Base-by-base conservation (phyloP, 73 alveolate genomes). In the Uronychia binucleata region DNA sequence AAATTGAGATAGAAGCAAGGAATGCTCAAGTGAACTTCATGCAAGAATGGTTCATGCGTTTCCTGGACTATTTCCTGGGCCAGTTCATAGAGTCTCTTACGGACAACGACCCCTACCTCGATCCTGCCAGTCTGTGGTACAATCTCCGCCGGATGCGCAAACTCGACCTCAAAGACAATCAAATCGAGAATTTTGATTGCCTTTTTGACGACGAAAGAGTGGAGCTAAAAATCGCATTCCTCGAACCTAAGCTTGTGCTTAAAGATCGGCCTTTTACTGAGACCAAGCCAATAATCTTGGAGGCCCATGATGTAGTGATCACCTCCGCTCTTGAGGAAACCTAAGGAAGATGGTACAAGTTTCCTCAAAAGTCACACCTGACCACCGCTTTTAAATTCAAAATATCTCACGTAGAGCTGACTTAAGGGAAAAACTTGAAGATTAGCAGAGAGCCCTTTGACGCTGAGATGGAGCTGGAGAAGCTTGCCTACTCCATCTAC, bases 31-130 rank as follows among this genome's bases (percentile, higher is more conserved):
- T 83, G n/a, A 76, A 75, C 58, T 83, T 58, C 27, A 59, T 75
- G 5, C 33, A 83, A 75, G 90, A 83, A 31, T 11, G 78, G 29
- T 26, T 83, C n/a, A 31, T 83, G 85, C 74, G 90, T n/a, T 83
- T 83, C 32, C 33, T 58, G 26, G 13, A 33, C 30, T 83, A 83
- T 31, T 83, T 83, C 90, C 33, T 83, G 32, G 85, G 75, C 19
- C 60, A 83, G 33, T 83, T 83, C 79, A 19, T 83, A 1, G 59
- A 32, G 27, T 14, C 90, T 26, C 32, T 83, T 0, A 33, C 79
- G 14, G n/a, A 74, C 25, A 75, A 84, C 1, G 79, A 83, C 34
- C 90, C 90, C 1, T 83, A 83, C 57, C 8, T 27, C 13, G 85
- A 83, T 76, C 80, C 81, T 11, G 67, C 67, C 67, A 5, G 5